Percentiles rank a stretch among this genome's conserved stretches.
These are phyloP conservation scores for Fistulinella prunicolor DNA, from an alignment of 768 basidiomycete genomes.

Conservation along the genomic window DNA sequence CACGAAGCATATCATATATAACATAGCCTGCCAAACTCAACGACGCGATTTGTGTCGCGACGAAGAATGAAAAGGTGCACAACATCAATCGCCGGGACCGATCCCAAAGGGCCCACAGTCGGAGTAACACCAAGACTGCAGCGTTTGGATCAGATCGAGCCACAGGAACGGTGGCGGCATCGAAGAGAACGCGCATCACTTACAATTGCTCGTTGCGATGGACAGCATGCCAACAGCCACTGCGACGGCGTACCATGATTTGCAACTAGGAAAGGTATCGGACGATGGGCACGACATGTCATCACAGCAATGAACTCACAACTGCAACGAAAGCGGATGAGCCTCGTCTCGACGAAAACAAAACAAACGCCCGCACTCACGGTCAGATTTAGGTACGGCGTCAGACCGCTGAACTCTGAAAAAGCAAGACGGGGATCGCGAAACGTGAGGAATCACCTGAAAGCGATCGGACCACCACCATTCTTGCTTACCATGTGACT, in stretches of 20 bases:
- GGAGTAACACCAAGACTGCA: constrained; percentile 39
- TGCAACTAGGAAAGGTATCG: constrained; percentile 22
- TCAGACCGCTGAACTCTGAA: constrained; percentile 23
- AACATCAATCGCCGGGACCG: constrained; percentile 26
- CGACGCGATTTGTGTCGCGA: constrained; percentile 28
- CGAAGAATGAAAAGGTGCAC: constrained; percentile 28
- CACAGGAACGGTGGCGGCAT: background rate
- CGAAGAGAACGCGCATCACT: background rate
- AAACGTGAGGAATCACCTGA: background rate
- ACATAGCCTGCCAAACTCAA: constrained; percentile 26
- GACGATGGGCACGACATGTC: too few species aligned
- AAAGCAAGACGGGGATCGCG: background rate
- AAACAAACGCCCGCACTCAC: constrained; percentile 9
- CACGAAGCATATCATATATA: constrained; percentile 27
- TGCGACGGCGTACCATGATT: constrained; percentile 14
- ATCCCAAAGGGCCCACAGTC: constrained; percentile 39
- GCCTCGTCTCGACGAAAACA: background rate
- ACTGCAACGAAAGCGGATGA: constrained; percentile 5
- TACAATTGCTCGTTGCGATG: constrained; percentile 37
- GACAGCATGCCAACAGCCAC: constrained; percentile 37
- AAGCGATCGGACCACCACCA: background rate
- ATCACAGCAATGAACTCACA: constrained; percentile 12
- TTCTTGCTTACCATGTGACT: constrained; percentile 28
- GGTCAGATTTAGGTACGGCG: constrained; percentile 7
- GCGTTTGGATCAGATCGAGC: background rate